Evolutionary conservation across 768 basidiomycete species (phyloP).

Genomic region (Podaxis sp.): DNA sequence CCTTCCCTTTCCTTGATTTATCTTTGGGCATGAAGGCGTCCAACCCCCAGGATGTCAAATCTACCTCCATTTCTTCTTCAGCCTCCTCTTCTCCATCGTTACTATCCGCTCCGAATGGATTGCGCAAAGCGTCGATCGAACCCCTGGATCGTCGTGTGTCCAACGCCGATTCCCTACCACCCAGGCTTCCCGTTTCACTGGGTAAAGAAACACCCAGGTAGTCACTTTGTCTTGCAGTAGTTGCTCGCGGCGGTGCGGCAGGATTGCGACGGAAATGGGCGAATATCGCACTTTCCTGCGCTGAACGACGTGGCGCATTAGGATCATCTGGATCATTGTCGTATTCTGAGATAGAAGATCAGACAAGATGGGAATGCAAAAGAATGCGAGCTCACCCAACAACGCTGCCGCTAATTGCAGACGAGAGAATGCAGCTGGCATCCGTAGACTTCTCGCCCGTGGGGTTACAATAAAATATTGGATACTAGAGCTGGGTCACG

Average conservation of each 20-base stretch:
- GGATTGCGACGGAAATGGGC: conserved; percentile 67
- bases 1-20: conserved; percentile 47
- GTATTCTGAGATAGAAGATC: conserved; percentile 58
- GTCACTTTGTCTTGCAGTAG: conserved; percentile 54
- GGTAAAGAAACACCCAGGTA: conserved; percentile 69
- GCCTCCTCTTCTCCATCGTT: conserved; percentile 47
- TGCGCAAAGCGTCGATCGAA: conserved; percentile 65
- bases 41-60: conserved; percentile 82
- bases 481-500: neutral
- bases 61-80: conserved; percentile 64
- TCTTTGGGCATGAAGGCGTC: conserved; percentile 75
- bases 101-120: conserved; percentile 73
- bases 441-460: conserved; percentile 2
- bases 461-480: neutral
- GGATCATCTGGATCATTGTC: conserved; percentile 84
- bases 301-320: conserved; percentile 56
- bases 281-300: conserved; percentile 85
- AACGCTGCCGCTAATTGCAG: conserved; percentile 85
- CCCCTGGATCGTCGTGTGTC: conserved; percentile 52
- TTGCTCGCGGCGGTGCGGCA: conserved; percentile 42
- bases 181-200: conserved; percentile 52
- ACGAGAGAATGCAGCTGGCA: conserved; percentile 67
- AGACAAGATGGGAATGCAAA: conserved; percentile 10
- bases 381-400: conserved; percentile 53
- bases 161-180: conserved; percentile 46